These are phyloP conservation scores for Pyrrhoderma lamaoense DNA, from an alignment of 1,284 basidiomycete species.

Conservation along the genomic window DNA sequence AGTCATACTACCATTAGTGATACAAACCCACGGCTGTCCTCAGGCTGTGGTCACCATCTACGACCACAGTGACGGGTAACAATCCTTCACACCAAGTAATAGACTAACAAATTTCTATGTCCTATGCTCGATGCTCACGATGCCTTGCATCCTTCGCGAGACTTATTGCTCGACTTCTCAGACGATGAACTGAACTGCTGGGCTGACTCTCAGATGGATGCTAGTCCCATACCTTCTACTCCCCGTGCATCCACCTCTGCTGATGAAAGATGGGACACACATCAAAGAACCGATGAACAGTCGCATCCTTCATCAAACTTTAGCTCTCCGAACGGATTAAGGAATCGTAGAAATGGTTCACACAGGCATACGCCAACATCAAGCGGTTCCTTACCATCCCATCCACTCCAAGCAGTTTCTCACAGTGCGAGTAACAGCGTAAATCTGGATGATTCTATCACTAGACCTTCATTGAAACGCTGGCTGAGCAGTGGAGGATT, in stretches of 20 bases:
- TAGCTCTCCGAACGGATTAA: background rate
- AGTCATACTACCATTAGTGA: no score
- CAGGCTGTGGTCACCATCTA: no score
- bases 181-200: no score
- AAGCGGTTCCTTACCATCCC: slow-evolving; percentile 7
- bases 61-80: no score
- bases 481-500: slow-evolving; percentile 3
- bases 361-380: slow-evolving; percentile 7
- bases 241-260: no score
- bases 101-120: background rate
- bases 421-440: background rate
- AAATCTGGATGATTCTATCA: slow-evolving; percentile 3
- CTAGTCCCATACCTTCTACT: no score
- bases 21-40: no score
- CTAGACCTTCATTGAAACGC: slow-evolving; percentile 7
- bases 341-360: slow-evolving; percentile 9
- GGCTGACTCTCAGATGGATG: no score
- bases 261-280: no score
- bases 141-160: background rate
- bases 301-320: background rate
- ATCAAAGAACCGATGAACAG: no score
- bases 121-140: slow-evolving; percentile 15
- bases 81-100: no score
- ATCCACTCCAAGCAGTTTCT: slow-evolving; percentile 8
- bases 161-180: no score